Conservation (phyloP, 768 basidiomycete genomes). For the Xanthoconium stramineum region DNA sequence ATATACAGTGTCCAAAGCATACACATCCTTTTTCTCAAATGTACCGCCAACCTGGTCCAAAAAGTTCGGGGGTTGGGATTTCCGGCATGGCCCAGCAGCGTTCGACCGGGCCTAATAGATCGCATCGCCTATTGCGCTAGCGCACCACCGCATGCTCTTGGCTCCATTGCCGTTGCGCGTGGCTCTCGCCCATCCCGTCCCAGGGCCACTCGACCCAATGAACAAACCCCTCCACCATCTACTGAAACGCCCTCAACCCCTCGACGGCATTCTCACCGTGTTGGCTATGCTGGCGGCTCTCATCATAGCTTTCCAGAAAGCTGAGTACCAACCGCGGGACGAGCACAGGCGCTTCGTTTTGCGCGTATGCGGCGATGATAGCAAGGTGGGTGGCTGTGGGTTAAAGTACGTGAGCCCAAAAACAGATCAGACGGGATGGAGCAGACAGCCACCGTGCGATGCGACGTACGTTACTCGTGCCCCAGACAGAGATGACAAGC, state of each 20-base stretch:
- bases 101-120: too few species aligned
- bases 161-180: too few species aligned
- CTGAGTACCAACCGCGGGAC: constrained; percentile 20
- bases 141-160: too few species aligned
- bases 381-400: constrained; percentile 3
- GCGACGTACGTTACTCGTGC: constrained; percentile 10
- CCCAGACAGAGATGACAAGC: constrained; percentile 16
- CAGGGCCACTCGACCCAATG: too few species aligned
- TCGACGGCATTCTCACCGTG: too few species aligned
- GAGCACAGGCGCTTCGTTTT: constrained; percentile 17
- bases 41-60: constrained; percentile 43
- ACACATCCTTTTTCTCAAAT: constrained; percentile 49
- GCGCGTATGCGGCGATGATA: constrained; percentile 14
- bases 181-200: too few species aligned
- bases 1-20: constrained; percentile 73
- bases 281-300: background rate
- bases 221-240: too few species aligned
- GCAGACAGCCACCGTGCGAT: too few species aligned
- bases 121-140: too few species aligned
- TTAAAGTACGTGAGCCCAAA: background rate
- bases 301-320: constrained; percentile 16
- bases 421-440: background rate
- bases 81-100: too few species aligned
- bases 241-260: too few species aligned
- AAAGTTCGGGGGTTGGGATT: too few species aligned